Base-by-base conservation (phyloP, 2,329 filamentous ascomycete genomes). In the Paracorniculantispora psalliotae region DNA sequence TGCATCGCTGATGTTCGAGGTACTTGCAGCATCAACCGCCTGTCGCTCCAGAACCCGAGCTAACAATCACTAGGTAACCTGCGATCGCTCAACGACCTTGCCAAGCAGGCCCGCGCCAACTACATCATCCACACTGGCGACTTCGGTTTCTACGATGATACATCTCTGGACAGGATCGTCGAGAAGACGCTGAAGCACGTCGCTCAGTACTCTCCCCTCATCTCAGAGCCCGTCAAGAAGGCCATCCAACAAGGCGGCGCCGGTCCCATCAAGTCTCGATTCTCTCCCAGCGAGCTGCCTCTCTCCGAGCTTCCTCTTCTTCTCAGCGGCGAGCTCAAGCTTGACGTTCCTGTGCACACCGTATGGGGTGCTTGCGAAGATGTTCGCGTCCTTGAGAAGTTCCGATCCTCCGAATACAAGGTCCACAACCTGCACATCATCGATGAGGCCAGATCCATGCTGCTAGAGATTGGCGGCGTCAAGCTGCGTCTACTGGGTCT, bases 361-460 rank as follows among this genome's bases (percentile, higher is more conserved):
- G 94, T 99, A 39, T 99, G 94, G 94, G 94, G 94, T 71, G 94
- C 94, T 50, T 99, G 94, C 71, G 94, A 99, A 76, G 94, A 99
- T 81, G 94, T 99, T 21, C 88, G 94, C 60, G 94, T 99, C 28
- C 77, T 99, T 69, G 94, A 99, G 76, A 97, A 96, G 79, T 96
- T 99, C 76, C 86, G 94, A 63, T 97, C 94, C 13, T 91, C 91
- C 65, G 94, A 99, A 77, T 99, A 99, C 80, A 97, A 97, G 79
- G 90, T 99, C 43, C 87, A 88, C 68, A 99, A 99, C 73, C 85
- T 99, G 65, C 92, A 97, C 80, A 96, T 99, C 71, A 97, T 99
- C 67, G 94, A 99, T 66, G 94, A 99, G 79, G 92, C 94, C 56
- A 93, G 93, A 73, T 97, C 94, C 39, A 90, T 96, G 80, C 81